These are phyloP conservation scores for Mollisiaceae sp. DNA, from an alignment of 2,329 filamentous ascomycete genomes.

Conservation along the genomic window DNA sequence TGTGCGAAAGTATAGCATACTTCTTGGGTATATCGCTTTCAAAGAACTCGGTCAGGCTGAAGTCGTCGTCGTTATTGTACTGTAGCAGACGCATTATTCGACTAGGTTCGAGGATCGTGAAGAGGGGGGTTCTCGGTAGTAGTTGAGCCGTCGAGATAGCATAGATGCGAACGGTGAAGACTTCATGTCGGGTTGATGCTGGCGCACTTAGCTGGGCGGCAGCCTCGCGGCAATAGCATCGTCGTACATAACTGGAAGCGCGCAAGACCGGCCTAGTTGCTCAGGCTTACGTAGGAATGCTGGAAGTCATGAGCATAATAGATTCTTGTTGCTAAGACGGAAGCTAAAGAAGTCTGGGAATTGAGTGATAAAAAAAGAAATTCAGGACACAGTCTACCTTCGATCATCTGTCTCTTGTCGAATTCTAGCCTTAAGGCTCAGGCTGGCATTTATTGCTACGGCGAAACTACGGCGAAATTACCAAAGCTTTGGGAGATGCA, in stretches of 20 bases:
- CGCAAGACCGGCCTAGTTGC: not conserved
- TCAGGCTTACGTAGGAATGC: no score
- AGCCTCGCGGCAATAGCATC: not conserved
- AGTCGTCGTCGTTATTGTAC: not conserved
- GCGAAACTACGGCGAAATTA: no score
- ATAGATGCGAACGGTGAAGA: not conserved
- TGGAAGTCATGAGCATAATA: no score
- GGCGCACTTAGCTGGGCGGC: not conserved
- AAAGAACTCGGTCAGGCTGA: not conserved
- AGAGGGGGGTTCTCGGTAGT: not conserved
- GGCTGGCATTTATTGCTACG: no score
- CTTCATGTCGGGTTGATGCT: not conserved
- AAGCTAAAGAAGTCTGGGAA: no score
- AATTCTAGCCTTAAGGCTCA: no score
- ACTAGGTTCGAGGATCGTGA: not conserved
- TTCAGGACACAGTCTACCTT: no score
- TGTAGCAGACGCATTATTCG: not conserved
- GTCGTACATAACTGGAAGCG: not conserved
- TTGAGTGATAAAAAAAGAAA: no score
- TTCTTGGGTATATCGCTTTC: not conserved
- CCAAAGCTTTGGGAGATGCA: no score
- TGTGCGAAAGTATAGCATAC: not conserved
- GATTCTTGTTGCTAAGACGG: no score
- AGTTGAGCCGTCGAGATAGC: not conserved
- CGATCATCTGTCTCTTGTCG: no score